Evolutionary conservation across 2,329 filamentous ascomycete genomes (phyloP).

Genomic region (Dryadomyces quercivorus): DNA sequence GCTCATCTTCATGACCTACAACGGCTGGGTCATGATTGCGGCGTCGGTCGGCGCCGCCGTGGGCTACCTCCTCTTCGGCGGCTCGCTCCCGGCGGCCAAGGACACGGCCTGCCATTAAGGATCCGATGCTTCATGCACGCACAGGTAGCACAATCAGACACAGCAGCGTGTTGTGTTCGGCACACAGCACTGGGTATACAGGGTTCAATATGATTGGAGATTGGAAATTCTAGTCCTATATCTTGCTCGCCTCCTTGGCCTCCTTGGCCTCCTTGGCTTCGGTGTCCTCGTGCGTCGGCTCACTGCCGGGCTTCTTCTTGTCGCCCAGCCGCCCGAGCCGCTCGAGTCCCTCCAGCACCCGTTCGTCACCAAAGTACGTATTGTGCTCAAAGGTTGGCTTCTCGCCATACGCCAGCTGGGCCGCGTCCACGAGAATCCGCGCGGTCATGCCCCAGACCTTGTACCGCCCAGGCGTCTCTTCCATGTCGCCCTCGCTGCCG

Average conservation of each 20-base stretch:
- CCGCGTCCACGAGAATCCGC: conserved; percentile 77
- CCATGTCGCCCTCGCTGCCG: conserved; percentile 9
- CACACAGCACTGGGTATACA: too few species aligned
- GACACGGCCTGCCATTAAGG: conserved; percentile 76
- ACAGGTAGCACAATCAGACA: background rate
- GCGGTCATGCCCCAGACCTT: conserved; percentile 95
- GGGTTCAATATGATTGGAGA: too few species aligned
- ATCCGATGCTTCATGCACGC: background rate
- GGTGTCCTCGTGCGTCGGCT: conserved; percentile 21
- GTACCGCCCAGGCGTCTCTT: conserved; percentile 42
- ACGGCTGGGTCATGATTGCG: conserved; percentile 92
- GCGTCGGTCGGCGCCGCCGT: conserved; percentile 81
- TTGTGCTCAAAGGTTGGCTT: conserved; percentile 75
- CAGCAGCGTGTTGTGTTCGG: background rate
- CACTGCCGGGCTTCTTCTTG: conserved; percentile 26
- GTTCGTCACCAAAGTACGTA: conserved; percentile 37
- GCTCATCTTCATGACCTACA: conserved; percentile 99
- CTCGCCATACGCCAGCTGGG: conserved; percentile 68
- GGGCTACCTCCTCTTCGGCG: conserved; percentile 75
- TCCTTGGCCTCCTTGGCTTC: too few species aligned
- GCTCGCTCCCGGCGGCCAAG: conserved; percentile 59
- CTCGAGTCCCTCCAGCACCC: conserved; percentile 33
- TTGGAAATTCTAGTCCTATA: conserved; percentile 16
- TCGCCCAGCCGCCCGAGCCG: conserved; percentile 33
- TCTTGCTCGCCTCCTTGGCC: conserved; percentile 25